Percentiles rank a stretch among this genome's conserved stretches.
phyloP scores from a whole-genome alignment of 78 protist species.

The Cavenderia fasciculata region DNA sequence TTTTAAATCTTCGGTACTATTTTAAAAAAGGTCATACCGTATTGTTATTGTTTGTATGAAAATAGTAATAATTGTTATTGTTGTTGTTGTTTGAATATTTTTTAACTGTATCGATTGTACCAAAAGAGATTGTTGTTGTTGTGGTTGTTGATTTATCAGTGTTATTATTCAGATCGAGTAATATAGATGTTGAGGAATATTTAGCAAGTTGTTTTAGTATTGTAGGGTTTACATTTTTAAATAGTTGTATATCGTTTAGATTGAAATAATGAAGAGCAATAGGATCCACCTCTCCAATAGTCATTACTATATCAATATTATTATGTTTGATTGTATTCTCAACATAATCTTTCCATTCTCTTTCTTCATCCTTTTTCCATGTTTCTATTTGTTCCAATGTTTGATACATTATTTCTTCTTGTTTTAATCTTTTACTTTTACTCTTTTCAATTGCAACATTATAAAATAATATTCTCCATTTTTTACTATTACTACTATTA shows the following conservation, averaged over 20 bases:
- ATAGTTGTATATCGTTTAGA: background rate
- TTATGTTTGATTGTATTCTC: background rate
- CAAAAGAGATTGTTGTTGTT: background rate
- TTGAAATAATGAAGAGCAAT: conserved; percentile 23
- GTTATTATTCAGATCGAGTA: background rate
- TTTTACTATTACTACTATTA: background rate
- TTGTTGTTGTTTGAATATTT: background rate
- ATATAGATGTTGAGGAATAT: background rate
- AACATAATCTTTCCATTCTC: background rate
- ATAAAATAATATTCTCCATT: background rate
- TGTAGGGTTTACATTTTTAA: background rate
- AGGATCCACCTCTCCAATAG: conserved; percentile 19
- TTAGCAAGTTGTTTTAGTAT: background rate
- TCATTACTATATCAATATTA: background rate
- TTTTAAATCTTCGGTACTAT: too few species aligned
- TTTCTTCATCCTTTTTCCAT: conserved; percentile 46
- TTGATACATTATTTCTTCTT: background rate
- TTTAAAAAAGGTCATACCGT: too few species aligned
- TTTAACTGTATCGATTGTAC: background rate
- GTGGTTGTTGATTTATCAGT: background rate
- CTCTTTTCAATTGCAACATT: background rate
- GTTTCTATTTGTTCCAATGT: background rate
- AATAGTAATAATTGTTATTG: too few species aligned
- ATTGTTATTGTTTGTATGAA: too few species aligned
- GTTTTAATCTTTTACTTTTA: background rate